These are phyloP conservation scores for Ricinus communis DNA, from an alignment of 345 rosid genomes.

Conservation along the genomic window DNA sequence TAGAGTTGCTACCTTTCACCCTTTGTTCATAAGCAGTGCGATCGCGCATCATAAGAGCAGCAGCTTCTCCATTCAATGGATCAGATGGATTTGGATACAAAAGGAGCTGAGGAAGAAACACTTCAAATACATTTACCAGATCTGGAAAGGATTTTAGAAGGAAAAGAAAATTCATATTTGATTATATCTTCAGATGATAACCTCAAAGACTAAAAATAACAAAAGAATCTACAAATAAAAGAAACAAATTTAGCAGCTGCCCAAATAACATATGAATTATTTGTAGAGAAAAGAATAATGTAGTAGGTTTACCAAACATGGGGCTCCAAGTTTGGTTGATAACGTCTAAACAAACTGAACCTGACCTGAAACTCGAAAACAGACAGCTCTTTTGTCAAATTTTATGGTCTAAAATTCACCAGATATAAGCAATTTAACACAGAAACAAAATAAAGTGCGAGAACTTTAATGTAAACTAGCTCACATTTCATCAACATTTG, in stretches of 20 bases:
- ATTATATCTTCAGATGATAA: conserved; percentile 8
- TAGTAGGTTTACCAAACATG: conserved; percentile 72
- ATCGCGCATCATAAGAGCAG: conserved; percentile 95
- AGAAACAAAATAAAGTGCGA: conserved; percentile 7
- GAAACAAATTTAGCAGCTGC: conserved; percentile 12
- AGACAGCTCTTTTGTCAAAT: neutral
- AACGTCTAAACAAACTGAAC: conserved; percentile 96
- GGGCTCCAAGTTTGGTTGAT: conserved; percentile 99
- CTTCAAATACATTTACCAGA: conserved; percentile 93
- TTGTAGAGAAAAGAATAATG: conserved; percentile 1
- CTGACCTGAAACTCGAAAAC: conserved; percentile 67
- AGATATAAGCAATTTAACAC: neutral
- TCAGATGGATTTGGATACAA: conserved; percentile 94
- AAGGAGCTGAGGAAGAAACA: conserved; percentile 97
- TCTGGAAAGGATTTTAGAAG: conserved; percentile 40
- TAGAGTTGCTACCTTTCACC: conserved; percentile 66
- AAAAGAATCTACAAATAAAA: conserved; percentile 2
- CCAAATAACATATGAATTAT: neutral
- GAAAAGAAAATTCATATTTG: conserved; percentile 12
- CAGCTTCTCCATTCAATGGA: conserved; percentile 97
- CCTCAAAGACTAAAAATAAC: neutral
- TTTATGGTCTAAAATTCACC: neutral
- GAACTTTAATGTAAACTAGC: conserved; percentile 28
- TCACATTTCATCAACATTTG: conserved; percentile 98
- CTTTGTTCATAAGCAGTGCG: conserved; percentile 71